phyloP scores from a whole-genome alignment of 495 filamentous ascomycete species.

The Aspergillus panamensis region DNA sequence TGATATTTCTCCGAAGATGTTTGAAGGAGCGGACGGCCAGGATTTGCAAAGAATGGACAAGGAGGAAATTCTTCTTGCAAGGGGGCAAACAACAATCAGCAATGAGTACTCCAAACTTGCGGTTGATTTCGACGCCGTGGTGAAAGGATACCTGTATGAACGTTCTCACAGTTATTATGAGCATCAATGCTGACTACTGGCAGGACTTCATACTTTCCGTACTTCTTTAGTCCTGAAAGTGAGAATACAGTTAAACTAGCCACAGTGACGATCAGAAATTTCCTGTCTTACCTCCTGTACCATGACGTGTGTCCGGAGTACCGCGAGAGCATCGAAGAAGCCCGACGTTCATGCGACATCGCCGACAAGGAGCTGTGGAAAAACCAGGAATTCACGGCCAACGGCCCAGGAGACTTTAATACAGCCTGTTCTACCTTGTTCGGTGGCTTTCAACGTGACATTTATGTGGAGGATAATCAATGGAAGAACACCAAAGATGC shows the following conservation, averaged over 20 bases:
- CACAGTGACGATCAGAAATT: conserved; percentile 69
- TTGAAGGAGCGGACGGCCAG: conserved; percentile 55
- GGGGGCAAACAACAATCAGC: conserved; percentile 28
- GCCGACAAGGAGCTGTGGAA: conserved; percentile 65
- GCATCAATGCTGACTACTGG: not conserved
- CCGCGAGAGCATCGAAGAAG: conserved; percentile 58
- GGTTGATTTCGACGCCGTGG: conserved; percentile 77
- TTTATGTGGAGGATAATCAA: conserved; percentile 25
- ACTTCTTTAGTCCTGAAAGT: conserved; percentile 41
- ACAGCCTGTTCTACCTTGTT: conserved; percentile 58
- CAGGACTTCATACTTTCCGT: conserved; percentile 48
- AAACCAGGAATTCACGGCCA: conserved; percentile 42
- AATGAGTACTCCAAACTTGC: conserved; percentile 49
- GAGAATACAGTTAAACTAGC: conserved; percentile 49
- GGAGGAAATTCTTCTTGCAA: conserved; percentile 55
- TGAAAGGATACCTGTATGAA: conserved; percentile 71
- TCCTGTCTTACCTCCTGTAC: conserved; percentile 79
- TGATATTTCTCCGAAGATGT: conserved; percentile 60
- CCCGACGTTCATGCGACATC: conserved; percentile 62
- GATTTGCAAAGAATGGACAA: conserved; percentile 54
- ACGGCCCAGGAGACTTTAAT: conserved; percentile 75
- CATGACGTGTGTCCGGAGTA: conserved; percentile 88
- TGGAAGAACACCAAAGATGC: conserved; percentile 25
- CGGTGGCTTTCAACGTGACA: conserved; percentile 45
- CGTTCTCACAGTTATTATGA: not conserved